Percentiles rank a stretch among this genome's conserved stretches.
Conservation (phyloP, 495 filamentous ascomycete species). For the Articulospora tetracladia region DNA sequence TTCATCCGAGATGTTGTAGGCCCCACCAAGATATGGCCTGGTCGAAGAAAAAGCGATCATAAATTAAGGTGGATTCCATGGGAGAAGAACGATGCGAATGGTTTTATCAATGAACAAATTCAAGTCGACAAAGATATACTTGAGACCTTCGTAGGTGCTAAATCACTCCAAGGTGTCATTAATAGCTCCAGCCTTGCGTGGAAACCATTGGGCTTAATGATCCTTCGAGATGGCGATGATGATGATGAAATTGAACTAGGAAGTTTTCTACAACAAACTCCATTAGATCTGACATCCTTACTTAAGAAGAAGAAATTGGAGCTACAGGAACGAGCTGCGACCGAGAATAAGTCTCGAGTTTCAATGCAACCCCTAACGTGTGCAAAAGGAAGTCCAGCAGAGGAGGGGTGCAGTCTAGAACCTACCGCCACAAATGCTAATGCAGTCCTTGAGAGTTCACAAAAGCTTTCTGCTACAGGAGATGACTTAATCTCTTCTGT, state of each 20-base stretch:
- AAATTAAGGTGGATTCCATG: constrained; percentile 47
- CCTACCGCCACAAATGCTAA: too few relatives aligned
- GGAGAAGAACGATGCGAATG: constrained; percentile 28
- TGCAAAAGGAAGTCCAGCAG: background rate
- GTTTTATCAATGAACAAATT: constrained; percentile 29
- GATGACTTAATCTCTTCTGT: background rate
- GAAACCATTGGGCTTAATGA: constrained; percentile 48
- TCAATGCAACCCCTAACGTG: background rate
- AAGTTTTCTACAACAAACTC: background rate
- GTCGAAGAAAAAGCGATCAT: constrained; percentile 35
- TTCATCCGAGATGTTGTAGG: constrained; percentile 9
- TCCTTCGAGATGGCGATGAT: constrained; percentile 43
- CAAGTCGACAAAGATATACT: constrained; percentile 24
- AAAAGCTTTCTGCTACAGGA: background rate
- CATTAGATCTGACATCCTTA: constrained; percentile 15
- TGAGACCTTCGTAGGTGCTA: constrained; percentile 24
- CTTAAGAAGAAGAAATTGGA: constrained; percentile 21
- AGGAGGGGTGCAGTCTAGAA: background rate
- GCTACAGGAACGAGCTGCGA: constrained; percentile 6
- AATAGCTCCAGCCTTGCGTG: constrained; percentile 33
- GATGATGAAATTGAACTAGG: constrained; percentile 41
- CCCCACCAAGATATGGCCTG: constrained; percentile 30
- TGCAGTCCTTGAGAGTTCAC: too few relatives aligned
- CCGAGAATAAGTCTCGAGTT: background rate
- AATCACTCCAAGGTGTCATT: constrained; percentile 24